These are phyloP conservation scores for Annulohypoxylon maeteangense DNA, from an alignment of 495 filamentous ascomycete genomes.

Conservation along the genomic window DNA sequence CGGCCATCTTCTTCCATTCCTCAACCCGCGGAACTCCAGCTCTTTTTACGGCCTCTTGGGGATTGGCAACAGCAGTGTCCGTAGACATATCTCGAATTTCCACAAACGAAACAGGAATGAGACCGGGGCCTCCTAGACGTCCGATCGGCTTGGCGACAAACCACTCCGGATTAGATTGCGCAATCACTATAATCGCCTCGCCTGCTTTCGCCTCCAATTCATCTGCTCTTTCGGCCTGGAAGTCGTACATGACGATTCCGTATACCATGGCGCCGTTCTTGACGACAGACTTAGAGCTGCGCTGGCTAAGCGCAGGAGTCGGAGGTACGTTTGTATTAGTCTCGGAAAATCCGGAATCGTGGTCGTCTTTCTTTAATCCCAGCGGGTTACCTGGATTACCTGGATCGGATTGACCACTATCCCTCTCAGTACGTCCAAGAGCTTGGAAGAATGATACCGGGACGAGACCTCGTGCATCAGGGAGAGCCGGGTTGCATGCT, in stretches of 20 bases:
- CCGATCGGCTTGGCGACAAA: conserved; percentile 99
- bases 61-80: conserved; percentile 81
- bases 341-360: conserved; percentile 51
- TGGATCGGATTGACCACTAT: conserved; percentile 81
- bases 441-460: conserved; percentile 93
- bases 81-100: conserved; percentile 95
- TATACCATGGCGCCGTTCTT: conserved; percentile 92
- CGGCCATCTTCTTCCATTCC: conserved; percentile 99
- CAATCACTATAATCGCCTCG: conserved; percentile 97
- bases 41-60: conserved; percentile 84
- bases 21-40: conserved; percentile 98
- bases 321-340: conserved; percentile 67
- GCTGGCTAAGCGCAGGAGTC: conserved; percentile 58
- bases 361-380: conserved; percentile 59
- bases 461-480: conserved; percentile 88
- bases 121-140: conserved; percentile 87
- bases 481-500: conserved; percentile 93
- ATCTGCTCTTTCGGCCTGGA: conserved; percentile 92
- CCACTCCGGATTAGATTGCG: conserved; percentile 99
- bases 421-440: conserved; percentile 88
- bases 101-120: conserved; percentile 97
- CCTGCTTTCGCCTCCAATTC: conserved; percentile 95
- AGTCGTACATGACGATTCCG: conserved; percentile 96
- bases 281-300: conserved; percentile 63
- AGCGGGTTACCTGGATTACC: conserved; percentile 65